Percentiles rank a stretch among this genome's conserved stretches.
These are phyloP conservation scores for Yarrowia sp. DNA, from an alignment of 805 yeast genomes.

Conservation along the genomic window DNA sequence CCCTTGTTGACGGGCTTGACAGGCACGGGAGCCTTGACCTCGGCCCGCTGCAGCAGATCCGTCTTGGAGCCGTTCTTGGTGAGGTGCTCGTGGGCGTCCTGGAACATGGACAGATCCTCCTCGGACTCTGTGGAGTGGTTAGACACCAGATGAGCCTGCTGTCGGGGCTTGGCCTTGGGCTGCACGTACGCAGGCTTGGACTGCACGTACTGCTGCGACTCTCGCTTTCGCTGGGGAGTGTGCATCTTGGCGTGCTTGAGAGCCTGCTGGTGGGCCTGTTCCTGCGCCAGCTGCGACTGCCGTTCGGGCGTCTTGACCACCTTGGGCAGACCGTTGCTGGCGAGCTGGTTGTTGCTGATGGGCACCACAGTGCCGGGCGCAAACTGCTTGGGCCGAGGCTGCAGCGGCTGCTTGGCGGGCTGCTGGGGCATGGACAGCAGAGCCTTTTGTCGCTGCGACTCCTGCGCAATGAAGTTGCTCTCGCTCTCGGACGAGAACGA, in stretches of 20 bases:
- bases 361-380: slow-evolving; percentile 18
- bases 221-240: background rate
- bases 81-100: slow-evolving; percentile 12
- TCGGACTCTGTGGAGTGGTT: slow-evolving; percentile 17
- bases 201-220: background rate
- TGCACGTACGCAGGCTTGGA: no score
- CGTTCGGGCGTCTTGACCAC: slow-evolving; percentile 16
- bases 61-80: background rate
- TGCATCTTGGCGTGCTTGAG: slow-evolving; percentile 20
- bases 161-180: background rate
- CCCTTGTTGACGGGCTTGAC: background rate
- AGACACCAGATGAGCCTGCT: background rate
- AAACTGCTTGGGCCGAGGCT: slow-evolving; percentile 22
- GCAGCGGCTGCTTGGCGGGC: background rate
- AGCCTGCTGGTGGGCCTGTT: slow-evolving; percentile 22
- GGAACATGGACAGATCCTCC: slow-evolving; percentile 23
- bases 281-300: slow-evolving; percentile 14
- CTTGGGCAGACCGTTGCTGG: slow-evolving; percentile 17
- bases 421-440: background rate
- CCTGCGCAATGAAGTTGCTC: slow-evolving; percentile 6
- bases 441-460: slow-evolving; percentile 24
- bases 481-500: slow-evolving; percentile 13
- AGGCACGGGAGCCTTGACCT: background rate
- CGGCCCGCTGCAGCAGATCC: background rate
- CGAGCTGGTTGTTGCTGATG: slow-evolving; percentile 18